Base-by-base conservation (phyloP, 2,329 filamentous ascomycete genomes). In the Aspergillus pseudoterreus region DNA sequence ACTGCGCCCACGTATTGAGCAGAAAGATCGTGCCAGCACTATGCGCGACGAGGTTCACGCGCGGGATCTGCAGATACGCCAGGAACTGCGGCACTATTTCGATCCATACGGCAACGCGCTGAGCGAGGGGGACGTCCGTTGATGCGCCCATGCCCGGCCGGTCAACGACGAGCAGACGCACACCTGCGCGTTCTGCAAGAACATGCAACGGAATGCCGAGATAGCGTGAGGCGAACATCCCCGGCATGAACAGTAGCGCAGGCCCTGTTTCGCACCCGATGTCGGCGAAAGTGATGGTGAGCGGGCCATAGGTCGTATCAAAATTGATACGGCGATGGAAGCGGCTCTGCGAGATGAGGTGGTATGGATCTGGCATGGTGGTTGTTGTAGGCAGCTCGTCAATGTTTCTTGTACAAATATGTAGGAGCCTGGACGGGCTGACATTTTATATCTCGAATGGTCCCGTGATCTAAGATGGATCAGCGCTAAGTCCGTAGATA, bases 1-100 rank as follows among this genome's bases (percentile, higher is more conserved):
- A 63, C 2, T 50, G 17, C 1, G 45, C 42, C 32, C 48, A 58
- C 4, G 73, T 71, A 49, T 78, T 78, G 21, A 78, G 59, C 4
- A 68, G 55, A 51, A 74, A 78, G 1, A 76, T 63, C 0, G 73
- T 73, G 2, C 76, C 76, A 0, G 70, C 68, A 19, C 66, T 71
- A 51, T 78, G 75, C 15, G 68, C 62, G 1, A 70, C 60, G 0
- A 78, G 54, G n/a, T 58, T 61, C 15, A 78, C 67, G 11, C 47
- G 51, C 3, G 41, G 9, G 17, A 63, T 68, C 0, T 60, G 44
- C 4, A 78, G 64, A 39, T 64, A 51, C 4, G 59, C 35, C 5
- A 78, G 61, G 0, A 78, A 58, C 4, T 53, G 56, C 15, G 75
- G 73, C 1, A 77, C 61, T 1, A 68, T 66, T 54, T 77, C 73